These are phyloP conservation scores for Houttuynia cordata DNA, from an alignment of 164 flowering plant genomes.

Conservation along the genomic window DNA sequence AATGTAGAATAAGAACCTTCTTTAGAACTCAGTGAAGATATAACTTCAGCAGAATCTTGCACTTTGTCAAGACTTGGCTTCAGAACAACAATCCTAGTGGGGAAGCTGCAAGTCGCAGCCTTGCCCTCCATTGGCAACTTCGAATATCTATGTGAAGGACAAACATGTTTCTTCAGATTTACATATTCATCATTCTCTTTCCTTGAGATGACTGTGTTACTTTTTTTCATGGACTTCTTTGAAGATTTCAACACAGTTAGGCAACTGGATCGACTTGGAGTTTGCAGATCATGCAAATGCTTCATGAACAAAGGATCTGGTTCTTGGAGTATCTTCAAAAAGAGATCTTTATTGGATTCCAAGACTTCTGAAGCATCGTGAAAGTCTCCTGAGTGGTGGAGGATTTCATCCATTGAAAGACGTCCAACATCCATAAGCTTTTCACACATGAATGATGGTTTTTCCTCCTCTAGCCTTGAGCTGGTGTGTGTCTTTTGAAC, in stretches of 20 bases:
- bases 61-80: constrained; percentile 59
- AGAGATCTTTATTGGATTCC: constrained; percentile 54
- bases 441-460: constrained; percentile 40
- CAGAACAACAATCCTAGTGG: constrained; percentile 75
- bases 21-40: constrained; percentile 28
- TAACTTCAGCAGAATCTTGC: constrained; percentile 12
- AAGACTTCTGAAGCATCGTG: constrained; percentile 48
- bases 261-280: constrained; percentile 21
- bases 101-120: constrained; percentile 14
- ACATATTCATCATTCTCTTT: constrained; percentile 11
- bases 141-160: constrained; percentile 17
- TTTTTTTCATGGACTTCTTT: constrained; percentile 16
- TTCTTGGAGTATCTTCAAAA: constrained; percentile 57
- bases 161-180: constrained; percentile 11
- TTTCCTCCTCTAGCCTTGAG: constrained; percentile 24
- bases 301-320: constrained; percentile 66
- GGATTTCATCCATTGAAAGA: constrained; percentile 45
- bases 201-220: constrained; percentile 6
- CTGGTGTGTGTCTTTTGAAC: constrained; percentile 10
- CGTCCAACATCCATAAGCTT: constrained; percentile 51
- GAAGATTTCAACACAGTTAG: constrained; percentile 21
- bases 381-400: constrained; percentile 51
- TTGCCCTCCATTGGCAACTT: constrained; percentile 12
- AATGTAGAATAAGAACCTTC: constrained; percentile 16
- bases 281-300: constrained; percentile 48